Evolutionary conservation across 148 eudicot species (phyloP).

Genomic region (Chenopodium suecicum): DNA sequence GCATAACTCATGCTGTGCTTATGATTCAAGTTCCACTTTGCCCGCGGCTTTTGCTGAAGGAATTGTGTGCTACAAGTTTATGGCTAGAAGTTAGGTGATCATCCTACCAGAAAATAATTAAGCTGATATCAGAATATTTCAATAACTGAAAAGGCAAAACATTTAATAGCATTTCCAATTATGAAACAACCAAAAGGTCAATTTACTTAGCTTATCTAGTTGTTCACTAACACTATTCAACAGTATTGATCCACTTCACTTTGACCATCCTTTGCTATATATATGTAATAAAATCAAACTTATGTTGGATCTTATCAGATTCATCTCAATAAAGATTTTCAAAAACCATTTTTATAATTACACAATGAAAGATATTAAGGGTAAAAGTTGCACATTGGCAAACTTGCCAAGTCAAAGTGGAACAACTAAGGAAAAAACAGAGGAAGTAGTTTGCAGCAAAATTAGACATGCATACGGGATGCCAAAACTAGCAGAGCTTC

Average conservation of each 20-base stretch:
- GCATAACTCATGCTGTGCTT: neutral
- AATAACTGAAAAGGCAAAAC: constrained; percentile 6
- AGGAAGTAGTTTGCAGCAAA: neutral
- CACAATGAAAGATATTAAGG: too few relatives aligned
- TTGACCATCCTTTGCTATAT: too few relatives aligned
- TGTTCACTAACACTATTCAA: too few relatives aligned
- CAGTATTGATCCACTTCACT: too few relatives aligned
- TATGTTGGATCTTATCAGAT: too few relatives aligned
- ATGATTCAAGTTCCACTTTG: constrained; percentile 38
- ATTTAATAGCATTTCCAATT: neutral
- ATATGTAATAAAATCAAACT: too few relatives aligned
- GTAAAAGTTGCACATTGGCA: too few relatives aligned
- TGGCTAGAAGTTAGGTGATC: constrained; percentile 59
- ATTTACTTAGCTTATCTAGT: too few relatives aligned
- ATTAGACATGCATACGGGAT: neutral
- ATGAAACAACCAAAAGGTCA: neutral
- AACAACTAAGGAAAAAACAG: too few relatives aligned
- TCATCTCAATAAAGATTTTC: too few relatives aligned
- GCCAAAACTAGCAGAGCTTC: neutral
- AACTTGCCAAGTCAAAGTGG: too few relatives aligned
- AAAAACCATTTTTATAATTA: too few relatives aligned
- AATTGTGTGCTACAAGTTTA: constrained; percentile 75
- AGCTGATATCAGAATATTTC: constrained; percentile 23
- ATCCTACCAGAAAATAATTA: constrained; percentile 50
- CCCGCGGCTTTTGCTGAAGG: constrained; percentile 83